phyloP scores from a whole-genome alignment of 129 eudicot genomes.

The Ambrosia trifida region DNA sequence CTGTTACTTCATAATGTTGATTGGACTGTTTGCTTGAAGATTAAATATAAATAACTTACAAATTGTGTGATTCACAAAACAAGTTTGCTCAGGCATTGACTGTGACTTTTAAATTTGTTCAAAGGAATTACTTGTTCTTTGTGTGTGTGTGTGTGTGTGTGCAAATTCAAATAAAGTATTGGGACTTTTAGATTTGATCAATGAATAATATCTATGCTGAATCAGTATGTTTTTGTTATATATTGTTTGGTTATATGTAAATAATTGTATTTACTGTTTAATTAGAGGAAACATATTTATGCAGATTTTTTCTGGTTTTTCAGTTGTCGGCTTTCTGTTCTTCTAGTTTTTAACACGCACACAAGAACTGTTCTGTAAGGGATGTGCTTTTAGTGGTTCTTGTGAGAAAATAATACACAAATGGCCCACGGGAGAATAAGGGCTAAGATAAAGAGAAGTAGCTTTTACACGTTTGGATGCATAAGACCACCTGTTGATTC shows the following conservation, averaged over 20 bases:
- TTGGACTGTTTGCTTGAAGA: too few species aligned
- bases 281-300: conserved; percentile 4
- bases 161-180: neutral
- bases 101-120: neutral
- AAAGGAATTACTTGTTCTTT: neutral
- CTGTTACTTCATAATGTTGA: too few species aligned
- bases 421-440: conserved; percentile 85
- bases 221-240: neutral
- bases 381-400: conserved; percentile 25
- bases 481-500: conserved; percentile 39
- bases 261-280: neutral
- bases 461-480: conserved; percentile 85
- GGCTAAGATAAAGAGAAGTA: conserved; percentile 72
- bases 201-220: conserved; percentile 4
- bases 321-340: conserved; percentile 14
- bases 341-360: neutral
- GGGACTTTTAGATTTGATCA: neutral
- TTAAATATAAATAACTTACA: too few species aligned
- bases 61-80: too few species aligned
- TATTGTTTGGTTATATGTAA: conserved; percentile 6
- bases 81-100: neutral
- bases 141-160: neutral
- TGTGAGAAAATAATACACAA: conserved; percentile 10
- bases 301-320: conserved; percentile 30
- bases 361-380: conserved; percentile 7